Percentiles rank a stretch among this genome's conserved stretches.
Evolutionary conservation across 129 eudicot genomes (phyloP).

Genomic region (Rutidosis leptorrhynchoides): DNA sequence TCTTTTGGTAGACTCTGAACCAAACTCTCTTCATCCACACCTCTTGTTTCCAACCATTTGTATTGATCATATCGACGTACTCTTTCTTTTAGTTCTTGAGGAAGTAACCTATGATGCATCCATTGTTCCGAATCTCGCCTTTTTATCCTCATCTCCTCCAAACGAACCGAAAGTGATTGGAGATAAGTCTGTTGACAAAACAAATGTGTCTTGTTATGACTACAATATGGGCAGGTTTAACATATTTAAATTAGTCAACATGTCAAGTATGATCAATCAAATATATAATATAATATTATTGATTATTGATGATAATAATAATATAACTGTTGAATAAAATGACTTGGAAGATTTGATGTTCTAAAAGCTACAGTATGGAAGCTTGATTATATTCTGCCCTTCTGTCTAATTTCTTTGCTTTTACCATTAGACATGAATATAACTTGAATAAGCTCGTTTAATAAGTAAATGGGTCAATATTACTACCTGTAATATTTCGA

Average conservation of each 20-base stretch:
- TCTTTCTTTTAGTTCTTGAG: slow-evolving; percentile 80
- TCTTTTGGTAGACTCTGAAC: slow-evolving; percentile 90
- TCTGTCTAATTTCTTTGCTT: neutral
- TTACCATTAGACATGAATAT: neutral
- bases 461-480: neutral
- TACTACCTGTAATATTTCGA: neutral
- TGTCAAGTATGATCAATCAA: neutral
- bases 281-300: too few species aligned
- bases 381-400: neutral
- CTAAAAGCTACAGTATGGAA: neutral
- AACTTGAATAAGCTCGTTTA: neutral
- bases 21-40: slow-evolving; percentile 89
- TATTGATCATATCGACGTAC: slow-evolving; percentile 86
- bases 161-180: slow-evolving; percentile 82
- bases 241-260: neutral
- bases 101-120: slow-evolving; percentile 97
- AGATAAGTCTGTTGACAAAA: slow-evolving; percentile 68
- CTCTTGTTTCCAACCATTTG: slow-evolving; percentile 94
- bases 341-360: neutral
- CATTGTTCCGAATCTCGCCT: slow-evolving; percentile 91
- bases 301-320: neutral
- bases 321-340: neutral
- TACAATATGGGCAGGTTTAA: neutral
- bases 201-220: slow-evolving; percentile 3
- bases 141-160: slow-evolving; percentile 91